Evolutionary conservation across 1,284 basidiomycete genomes (phyloP).

Genomic region (Pseudozyma sp.): DNA sequence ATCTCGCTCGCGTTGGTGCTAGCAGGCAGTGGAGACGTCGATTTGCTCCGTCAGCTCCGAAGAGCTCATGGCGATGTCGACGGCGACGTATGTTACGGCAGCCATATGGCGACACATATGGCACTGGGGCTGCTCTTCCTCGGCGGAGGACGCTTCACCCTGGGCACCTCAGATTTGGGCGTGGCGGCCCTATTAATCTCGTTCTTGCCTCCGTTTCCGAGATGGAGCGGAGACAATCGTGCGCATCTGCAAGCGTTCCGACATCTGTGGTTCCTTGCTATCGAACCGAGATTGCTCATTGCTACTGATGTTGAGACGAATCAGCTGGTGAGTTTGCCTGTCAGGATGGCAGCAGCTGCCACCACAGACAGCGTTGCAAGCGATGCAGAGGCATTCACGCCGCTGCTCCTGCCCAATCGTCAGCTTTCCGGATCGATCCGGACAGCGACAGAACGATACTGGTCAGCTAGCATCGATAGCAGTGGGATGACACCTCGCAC

Average conservation of each 20-base stretch:
- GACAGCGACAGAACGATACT: constrained; percentile 91
- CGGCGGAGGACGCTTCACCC: constrained; percentile 89
- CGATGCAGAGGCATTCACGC: constrained; percentile 66
- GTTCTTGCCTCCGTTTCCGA: constrained; percentile 77
- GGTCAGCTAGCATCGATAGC: constrained; percentile 68
- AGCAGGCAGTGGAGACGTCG: constrained; percentile 95
- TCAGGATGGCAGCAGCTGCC: constrained; percentile 19
- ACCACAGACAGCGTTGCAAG: not conserved
- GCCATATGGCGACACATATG: constrained; percentile 90
- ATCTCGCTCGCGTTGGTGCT: constrained; percentile 89
- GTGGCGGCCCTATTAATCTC: constrained; percentile 89
- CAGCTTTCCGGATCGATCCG: constrained; percentile 74
- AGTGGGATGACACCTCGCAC: constrained; percentile 9
- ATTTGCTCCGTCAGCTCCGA: constrained; percentile 86
- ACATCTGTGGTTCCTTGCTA: constrained; percentile 94
- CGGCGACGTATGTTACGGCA: constrained; percentile 76
- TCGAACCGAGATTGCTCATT: constrained; percentile 90
- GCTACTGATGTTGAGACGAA: constrained; percentile 72
- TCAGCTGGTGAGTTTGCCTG: constrained; percentile 53
- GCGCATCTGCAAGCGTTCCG: constrained; percentile 91
- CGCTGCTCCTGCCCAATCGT: constrained; percentile 85
- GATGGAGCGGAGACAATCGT: constrained; percentile 84
- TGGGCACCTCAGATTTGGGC: constrained; percentile 90
- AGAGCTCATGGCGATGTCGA: constrained; percentile 89
- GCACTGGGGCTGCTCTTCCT: constrained; percentile 92